Evolutionary conservation across 73 alveolate species (phyloP), one percentile per base, ranked within the genome.

Genomic region (Paramecium biaurelia): DNA sequence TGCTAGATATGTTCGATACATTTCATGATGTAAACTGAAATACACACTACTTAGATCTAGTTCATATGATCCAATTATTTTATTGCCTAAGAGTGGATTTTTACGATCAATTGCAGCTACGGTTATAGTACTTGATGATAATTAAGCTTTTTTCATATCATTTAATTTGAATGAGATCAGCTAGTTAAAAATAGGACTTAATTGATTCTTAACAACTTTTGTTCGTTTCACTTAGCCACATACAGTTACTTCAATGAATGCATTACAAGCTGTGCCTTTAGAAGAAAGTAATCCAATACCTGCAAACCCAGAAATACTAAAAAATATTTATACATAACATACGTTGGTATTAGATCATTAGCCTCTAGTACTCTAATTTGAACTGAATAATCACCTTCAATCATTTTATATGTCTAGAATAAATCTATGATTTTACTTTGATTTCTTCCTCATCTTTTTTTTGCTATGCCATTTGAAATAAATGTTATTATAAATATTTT

Each of bases 1-100:
- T 2, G 96, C 93, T 5, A 95, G 92, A 94, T 96, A 95, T 63
- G 93, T 94, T 20, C 95, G 92, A 76, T 92, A 95, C n/a, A 94
- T 72, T 70, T 95, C 98, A 72, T 95, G 98, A 79, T 94, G 53
- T 35, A 89, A 70, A 32, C 74, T 45, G 67, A 89, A 89, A 45
- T 89, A 89, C 15, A 89, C 85, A 15, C 85, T 49, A 45, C 85
- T 70, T 10, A 89, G 32, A 45, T 89, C 94, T 15, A 89, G 12
- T 72, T 89, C 94, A 53, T 89, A 89, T 42, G 90, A 35, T 18
- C 94, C 94, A 72, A 89, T 89, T 4, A 89, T 89, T 23, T 32
- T 79, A 70, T 89, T 76, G 8, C 92, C 87, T 30, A 89, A 38
- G 23, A 89, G 30, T 14, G 89, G 37, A 89, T 63, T 89, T 14